Evolutionary conservation across 169 alveolate species (phyloP).

Genomic region (Plasmodium vivax): DNA sequence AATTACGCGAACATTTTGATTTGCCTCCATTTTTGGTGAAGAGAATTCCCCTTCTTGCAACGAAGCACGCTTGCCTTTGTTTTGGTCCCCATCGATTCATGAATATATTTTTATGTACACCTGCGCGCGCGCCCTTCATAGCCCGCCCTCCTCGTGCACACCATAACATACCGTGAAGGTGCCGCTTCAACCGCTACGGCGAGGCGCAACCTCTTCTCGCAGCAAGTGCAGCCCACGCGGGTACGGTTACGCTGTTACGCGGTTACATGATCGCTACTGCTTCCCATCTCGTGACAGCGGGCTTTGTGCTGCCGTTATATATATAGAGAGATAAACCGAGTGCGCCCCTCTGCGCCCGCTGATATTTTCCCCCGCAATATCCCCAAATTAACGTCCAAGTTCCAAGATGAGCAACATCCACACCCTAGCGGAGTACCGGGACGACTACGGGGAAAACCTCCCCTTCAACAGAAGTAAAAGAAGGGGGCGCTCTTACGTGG

Average conservation of each 20-base stretch:
- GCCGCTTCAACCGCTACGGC: not conserved
- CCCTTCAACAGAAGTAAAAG: slow-evolving; percentile 72
- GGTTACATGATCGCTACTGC: not conserved
- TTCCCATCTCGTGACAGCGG: not conserved
- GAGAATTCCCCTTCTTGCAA: not conserved
- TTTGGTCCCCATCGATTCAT: not conserved
- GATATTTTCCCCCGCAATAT: not conserved
- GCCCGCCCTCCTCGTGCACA: not conserved
- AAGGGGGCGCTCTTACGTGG: not conserved
- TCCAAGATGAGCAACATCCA: slow-evolving; percentile 68
- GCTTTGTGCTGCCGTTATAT: not conserved
- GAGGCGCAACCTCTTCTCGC: not conserved
- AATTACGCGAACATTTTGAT: not conserved
- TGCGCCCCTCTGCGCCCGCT: not conserved
- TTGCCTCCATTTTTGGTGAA: not conserved
- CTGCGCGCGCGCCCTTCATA: not conserved
- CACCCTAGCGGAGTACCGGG: slow-evolving; percentile 72
- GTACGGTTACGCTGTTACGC: not conserved
- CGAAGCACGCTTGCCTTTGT: not conserved
- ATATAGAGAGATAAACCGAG: not conserved
- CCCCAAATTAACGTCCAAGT: not conserved
- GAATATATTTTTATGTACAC: not conserved
- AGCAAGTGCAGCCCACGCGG: not conserved
- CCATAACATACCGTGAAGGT: not conserved
- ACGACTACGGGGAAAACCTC: slow-evolving; percentile 33